These are phyloP conservation scores for Candida anglica DNA, from an alignment of 805 yeast species.

Conservation along the genomic window DNA sequence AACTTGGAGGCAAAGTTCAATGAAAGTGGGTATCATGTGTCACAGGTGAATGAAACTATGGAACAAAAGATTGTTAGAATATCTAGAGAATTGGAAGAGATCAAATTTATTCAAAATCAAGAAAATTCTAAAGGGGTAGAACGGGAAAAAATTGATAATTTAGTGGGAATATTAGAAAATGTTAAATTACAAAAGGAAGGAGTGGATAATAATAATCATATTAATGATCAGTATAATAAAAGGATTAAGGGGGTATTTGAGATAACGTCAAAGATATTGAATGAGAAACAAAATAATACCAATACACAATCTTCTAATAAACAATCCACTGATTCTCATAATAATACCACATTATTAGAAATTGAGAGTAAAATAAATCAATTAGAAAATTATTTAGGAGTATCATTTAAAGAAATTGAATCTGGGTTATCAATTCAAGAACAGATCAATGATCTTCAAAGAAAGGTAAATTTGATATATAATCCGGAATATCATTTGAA, in stretches of 20 bases:
- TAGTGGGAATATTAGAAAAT: slow-evolving; percentile 5
- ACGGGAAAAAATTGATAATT: slow-evolving; percentile 6
- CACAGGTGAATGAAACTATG: slow-evolving; percentile 27
- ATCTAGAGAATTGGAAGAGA: slow-evolving; percentile 34
- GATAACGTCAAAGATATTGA: background rate
- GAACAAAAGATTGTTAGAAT: slow-evolving; percentile 37
- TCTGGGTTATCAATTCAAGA: slow-evolving; percentile 23
- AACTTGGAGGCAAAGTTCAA: slow-evolving; percentile 16
- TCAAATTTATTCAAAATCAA: slow-evolving; percentile 14
- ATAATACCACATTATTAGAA: no score
- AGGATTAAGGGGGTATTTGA: slow-evolving; percentile 8
- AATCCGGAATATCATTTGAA: slow-evolving; percentile 30
- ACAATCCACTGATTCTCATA: background rate
- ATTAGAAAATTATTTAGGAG: slow-evolving; percentile 21
- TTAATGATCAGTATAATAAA: slow-evolving; percentile 5
- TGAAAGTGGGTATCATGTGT: slow-evolving; percentile 19
- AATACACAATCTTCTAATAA: background rate
- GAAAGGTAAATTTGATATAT: slow-evolving; percentile 30
- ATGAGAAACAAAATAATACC: background rate
- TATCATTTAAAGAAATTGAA: no score
- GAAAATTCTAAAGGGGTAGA: no score
- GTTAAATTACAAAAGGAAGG: background rate
- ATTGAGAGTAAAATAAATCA: slow-evolving; percentile 21
- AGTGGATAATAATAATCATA: no score
- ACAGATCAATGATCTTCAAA: slow-evolving; percentile 24